Evolutionary conservation across 495 filamentous ascomycete genomes (phyloP).

Genomic region (Aspergillus sclerotioniger): DNA sequence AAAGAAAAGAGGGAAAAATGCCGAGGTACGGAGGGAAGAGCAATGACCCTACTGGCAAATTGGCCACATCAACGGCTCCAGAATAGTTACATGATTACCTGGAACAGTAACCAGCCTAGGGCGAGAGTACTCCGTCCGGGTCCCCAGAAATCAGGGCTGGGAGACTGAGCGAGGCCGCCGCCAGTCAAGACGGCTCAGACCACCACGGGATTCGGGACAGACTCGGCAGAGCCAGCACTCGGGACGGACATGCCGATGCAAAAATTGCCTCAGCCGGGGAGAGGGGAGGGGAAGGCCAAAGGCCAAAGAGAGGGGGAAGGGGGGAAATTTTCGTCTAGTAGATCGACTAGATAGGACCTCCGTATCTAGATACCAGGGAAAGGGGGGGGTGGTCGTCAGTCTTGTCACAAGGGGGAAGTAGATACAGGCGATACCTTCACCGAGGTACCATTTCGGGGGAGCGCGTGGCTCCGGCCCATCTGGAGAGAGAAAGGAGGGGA

Average conservation of each 20-base stretch:
- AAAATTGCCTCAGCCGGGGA: conserved; percentile 18
- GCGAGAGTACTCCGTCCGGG: neutral
- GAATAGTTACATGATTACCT: conserved; percentile 23
- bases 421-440: conserved; percentile 13
- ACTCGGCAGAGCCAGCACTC: conserved; percentile 20
- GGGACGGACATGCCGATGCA: conserved; percentile 27
- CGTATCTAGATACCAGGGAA: neutral
- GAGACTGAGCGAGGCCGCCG: neutral
- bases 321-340: conserved; percentile 1
- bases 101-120: conserved; percentile 7
- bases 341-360: neutral
- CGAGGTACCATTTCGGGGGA: conserved; percentile 18
- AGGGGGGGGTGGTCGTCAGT: neutral
- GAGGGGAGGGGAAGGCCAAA: too few relatives aligned
- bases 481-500: conserved; percentile 2
- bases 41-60: conserved; percentile 3
- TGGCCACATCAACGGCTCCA: conserved; percentile 2
- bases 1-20: conserved; percentile 3
- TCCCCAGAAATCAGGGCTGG: neutral
- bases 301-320: neutral
- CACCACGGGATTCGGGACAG: conserved; percentile 29
- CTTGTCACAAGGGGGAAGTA: neutral
- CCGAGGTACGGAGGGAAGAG: conserved; percentile 8
- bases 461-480: neutral
- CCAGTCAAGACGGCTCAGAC: conserved; percentile 19